These are phyloP conservation scores for Aureobasidium pullulans DNA, from an alignment of 2,329 filamentous ascomycete species.

Conservation along the genomic window DNA sequence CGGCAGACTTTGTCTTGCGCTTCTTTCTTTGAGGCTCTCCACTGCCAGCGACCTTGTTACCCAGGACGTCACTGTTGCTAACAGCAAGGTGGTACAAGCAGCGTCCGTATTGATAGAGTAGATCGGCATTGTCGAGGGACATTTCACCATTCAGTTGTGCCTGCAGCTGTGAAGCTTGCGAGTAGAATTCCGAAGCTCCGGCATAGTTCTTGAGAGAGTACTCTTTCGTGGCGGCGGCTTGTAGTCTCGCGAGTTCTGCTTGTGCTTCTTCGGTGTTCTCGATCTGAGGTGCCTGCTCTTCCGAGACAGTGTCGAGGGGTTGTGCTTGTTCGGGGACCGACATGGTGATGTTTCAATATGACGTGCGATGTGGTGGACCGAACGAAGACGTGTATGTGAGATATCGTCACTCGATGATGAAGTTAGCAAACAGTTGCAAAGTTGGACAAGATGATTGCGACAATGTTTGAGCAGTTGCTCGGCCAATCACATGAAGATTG, in stretches of 20 bases:
- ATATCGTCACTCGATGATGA: background rate
- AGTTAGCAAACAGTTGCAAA: background rate
- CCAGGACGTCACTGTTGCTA: constrained; percentile 88
- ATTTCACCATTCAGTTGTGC: constrained; percentile 89
- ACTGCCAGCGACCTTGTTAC: constrained; percentile 62
- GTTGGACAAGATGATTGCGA: background rate
- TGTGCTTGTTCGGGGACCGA: background rate
- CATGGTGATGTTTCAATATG: background rate
- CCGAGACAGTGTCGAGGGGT: background rate
- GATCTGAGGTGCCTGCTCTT: constrained; percentile 1
- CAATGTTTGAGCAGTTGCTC: background rate
- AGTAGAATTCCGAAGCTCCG: constrained; percentile 79
- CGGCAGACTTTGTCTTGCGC: constrained; percentile 23
- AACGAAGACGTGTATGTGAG: background rate
- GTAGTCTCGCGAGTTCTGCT: constrained; percentile 49
- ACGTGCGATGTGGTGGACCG: background rate
- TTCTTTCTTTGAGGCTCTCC: constrained; percentile 42
- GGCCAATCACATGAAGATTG: constrained; percentile 10
- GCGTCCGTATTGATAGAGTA: constrained; percentile 90
- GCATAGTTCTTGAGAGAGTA: constrained; percentile 87
- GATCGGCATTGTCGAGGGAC: constrained; percentile 80
- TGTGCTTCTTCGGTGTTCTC: constrained; percentile 9
- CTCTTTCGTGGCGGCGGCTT: constrained; percentile 71
- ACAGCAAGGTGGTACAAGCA: constrained; percentile 91
- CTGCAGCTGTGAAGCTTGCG: constrained; percentile 81